Percentiles rank a stretch among this genome's conserved stretches.
phyloP scores from a whole-genome alignment of 1,139 yeast species.

The Candida glucosophila region DNA sequence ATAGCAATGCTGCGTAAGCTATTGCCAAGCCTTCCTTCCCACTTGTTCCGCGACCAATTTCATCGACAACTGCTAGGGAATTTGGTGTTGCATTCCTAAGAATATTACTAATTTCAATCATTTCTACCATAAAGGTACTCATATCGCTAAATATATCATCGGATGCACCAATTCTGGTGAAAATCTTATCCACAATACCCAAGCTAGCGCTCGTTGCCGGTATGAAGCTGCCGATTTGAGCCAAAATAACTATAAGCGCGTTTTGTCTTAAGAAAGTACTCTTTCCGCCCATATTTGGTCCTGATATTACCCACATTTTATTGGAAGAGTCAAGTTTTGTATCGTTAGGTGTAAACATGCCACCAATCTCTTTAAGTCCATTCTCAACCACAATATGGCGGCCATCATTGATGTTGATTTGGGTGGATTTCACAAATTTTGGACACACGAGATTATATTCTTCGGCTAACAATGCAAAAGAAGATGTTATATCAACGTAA shows the following conservation, averaged over 20 bases:
- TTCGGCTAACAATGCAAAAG: slow-evolving; percentile 62
- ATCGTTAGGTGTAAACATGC: slow-evolving; percentile 60
- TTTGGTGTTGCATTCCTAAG: slow-evolving; percentile 63
- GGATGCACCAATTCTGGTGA: slow-evolving; percentile 85
- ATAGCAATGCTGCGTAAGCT: slow-evolving; percentile 71
- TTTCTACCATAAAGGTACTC: slow-evolving; percentile 95
- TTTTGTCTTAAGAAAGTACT: slow-evolving; percentile 84
- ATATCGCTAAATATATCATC: slow-evolving; percentile 82
- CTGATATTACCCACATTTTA: slow-evolving; percentile 67
- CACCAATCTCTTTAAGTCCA: slow-evolving; percentile 44
- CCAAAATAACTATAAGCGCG: slow-evolving; percentile 74
- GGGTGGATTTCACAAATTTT: slow-evolving; percentile 36
- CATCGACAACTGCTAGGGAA: slow-evolving; percentile 86
- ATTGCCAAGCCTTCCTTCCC: slow-evolving; percentile 84
- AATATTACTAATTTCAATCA: slow-evolving; percentile 88
- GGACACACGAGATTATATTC: slow-evolving; percentile 67
- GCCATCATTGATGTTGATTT: slow-evolving; percentile 48
- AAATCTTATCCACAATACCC: slow-evolving; percentile 79
- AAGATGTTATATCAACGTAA: slow-evolving; percentile 60
- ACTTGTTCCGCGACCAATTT: slow-evolving; percentile 95
- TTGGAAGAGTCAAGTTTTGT: slow-evolving; percentile 21
- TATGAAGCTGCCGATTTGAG: slow-evolving; percentile 85
- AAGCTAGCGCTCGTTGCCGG: slow-evolving; percentile 70
- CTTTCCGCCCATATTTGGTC: slow-evolving; percentile 98
- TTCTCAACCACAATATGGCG: slow-evolving; percentile 88